Base-by-base conservation (phyloP, 2,329 filamentous ascomycete species). In the Fusarium nodosum region DNA sequence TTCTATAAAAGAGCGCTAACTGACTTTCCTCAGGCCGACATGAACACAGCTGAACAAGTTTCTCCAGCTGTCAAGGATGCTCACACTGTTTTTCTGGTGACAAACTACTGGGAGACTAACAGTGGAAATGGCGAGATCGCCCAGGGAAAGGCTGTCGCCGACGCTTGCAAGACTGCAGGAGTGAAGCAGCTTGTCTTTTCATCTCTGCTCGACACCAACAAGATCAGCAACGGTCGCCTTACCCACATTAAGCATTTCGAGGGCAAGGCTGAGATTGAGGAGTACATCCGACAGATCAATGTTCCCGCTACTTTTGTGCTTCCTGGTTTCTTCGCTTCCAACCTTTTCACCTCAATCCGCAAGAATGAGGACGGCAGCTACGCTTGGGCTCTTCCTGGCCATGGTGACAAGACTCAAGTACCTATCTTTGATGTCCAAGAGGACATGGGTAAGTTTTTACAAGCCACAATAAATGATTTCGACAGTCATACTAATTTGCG, bases 321-420 rank as follows among this genome's bases (percentile, higher is more conserved):
- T 4, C 83, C 85, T 0, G 87, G 82, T 0, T 79, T 79, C 33
- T 90, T 87, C 71, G 88, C 89, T 83, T 81, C 84, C 61, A 88
- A 88, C 63, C 56, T 80, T 16, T 63, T 75, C 2, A 56, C 54
- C 3, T 72, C 74, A 33, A 74, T 79, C 10, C 62, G 69, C 18
- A 77, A 77, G 66, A 66, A 69, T 3, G 74, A 74, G 0, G 76
- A 78, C 44, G 74, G 75, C n/a, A 59, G 75, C 61, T 79, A 74
- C 53, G 61, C 63, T 2, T 61, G 78, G 24, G 45, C 69, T 3
- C 66, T 78, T 13, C 79, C 79, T 8, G 69, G 75, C 24, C 51
- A 77, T 5, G 64, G 75, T 3, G 65, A 79, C 10, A 78, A 75
- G 36, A 75, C 77, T 2, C 69, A 75, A 45, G 56, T 81, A 7